These are phyloP conservation scores for Leccinum pellstonianum DNA, from an alignment of 768 basidiomycete species.

Conservation along the genomic window DNA sequence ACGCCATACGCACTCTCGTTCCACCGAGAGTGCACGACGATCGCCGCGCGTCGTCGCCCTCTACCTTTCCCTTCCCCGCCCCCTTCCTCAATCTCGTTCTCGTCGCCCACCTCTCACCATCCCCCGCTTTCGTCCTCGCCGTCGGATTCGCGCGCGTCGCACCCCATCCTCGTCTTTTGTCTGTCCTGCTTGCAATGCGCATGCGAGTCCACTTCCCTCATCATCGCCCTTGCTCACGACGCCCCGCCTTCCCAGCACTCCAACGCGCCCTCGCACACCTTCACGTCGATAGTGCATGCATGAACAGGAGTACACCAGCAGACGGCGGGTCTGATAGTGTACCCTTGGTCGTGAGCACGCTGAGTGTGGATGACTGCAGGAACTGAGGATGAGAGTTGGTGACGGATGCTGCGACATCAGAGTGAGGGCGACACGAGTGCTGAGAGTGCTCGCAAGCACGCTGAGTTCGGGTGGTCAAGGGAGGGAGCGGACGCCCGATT, in stretches of 20 bases:
- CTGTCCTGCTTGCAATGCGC: neutral
- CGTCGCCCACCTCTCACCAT: no score
- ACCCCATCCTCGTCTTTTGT: no score
- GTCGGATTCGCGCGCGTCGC: no score
- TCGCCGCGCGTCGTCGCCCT: no score
- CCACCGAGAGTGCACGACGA: no score
- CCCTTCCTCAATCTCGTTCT: neutral
- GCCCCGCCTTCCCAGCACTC: neutral
- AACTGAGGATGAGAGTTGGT: neutral
- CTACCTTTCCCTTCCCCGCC: neutral
- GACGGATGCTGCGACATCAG: no score
- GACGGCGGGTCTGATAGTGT: neutral
- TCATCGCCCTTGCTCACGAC: neutral
- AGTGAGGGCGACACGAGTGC: neutral
- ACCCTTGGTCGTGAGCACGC: neutral
- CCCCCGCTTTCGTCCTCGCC: no score
- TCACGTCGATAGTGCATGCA: neutral
- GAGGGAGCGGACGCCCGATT: no score
- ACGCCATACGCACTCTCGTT: no score
- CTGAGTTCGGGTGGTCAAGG: neutral
- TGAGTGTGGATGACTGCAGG: neutral
- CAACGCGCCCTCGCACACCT: neutral
- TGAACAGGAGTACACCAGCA: neutral
- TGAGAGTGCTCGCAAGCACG: neutral
- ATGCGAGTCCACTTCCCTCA: neutral